Conservation (phyloP, 139 green algal species). For the Tetraselmis chui region DNA sequence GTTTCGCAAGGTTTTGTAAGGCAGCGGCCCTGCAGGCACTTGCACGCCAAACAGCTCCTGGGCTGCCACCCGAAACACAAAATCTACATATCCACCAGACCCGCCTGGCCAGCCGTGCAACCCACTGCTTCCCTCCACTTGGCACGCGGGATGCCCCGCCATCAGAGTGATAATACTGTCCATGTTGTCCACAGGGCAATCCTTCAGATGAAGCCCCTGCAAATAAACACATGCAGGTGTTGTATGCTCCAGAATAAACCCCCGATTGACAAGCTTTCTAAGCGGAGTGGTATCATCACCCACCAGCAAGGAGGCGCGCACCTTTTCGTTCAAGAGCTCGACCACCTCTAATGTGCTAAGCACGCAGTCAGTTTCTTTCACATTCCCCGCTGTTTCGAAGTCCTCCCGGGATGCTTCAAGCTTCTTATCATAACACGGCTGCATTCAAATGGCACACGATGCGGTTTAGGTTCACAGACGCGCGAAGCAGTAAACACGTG, state of each 20-base stretch:
- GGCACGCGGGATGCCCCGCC: not conserved
- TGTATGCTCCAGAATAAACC: no score
- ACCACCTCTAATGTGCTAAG: conserved; percentile 82
- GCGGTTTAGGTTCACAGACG: not conserved
- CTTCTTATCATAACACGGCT: conserved; percentile 99
- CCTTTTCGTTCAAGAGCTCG: conserved; percentile 57
- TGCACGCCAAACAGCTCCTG: conserved; percentile 55
- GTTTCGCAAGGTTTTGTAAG: conserved; percentile 51
- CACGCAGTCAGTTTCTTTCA: conserved; percentile 83
- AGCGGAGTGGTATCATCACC: no score
- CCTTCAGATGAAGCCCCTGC: not conserved
- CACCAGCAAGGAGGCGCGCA: no score
- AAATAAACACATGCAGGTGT: no score
- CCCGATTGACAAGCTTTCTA: no score
- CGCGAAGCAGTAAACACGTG: no score
- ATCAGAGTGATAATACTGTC: not conserved
- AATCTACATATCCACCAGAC: conserved; percentile 83
- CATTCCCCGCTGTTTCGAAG: conserved; percentile 28
- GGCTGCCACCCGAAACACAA: conserved; percentile 64
- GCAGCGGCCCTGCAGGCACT: conserved; percentile 57
- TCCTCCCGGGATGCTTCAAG: conserved; percentile 86
- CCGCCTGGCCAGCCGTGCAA: conserved; percentile 46
- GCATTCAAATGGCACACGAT: not conserved
- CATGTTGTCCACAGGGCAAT: not conserved
- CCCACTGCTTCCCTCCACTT: conserved; percentile 6